A percentile compares a stretch with the other conserved stretches of the same genome.
These are phyloP conservation scores for Rubroboletus satanas DNA, from an alignment of 768 basidiomycete genomes.

Conservation along the genomic window DNA sequence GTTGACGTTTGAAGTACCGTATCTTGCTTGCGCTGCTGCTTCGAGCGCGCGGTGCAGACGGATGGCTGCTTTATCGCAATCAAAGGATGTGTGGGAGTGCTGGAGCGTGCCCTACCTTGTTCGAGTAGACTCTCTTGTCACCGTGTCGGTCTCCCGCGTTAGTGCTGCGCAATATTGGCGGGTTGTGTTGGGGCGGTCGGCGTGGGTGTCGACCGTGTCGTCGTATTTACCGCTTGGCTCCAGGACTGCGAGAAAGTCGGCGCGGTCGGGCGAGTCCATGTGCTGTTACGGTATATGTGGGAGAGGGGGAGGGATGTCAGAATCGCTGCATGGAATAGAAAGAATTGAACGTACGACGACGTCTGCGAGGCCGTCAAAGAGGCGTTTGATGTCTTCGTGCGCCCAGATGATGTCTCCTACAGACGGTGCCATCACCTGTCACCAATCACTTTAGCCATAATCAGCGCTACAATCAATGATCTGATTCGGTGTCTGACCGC, in stretches of 20 bases:
- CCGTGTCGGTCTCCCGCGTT: background rate
- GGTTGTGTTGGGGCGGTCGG: constrained; percentile 56
- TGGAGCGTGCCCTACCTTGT: constrained; percentile 29
- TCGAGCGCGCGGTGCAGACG: constrained; percentile 9
- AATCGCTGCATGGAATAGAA: no score
- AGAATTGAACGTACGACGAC: constrained; percentile 57
- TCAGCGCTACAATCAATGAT: background rate
- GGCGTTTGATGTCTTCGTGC: constrained; percentile 60
- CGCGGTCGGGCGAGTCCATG: constrained; percentile 58
- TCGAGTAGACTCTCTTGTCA: constrained; percentile 20
- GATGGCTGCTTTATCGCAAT: constrained; percentile 26
- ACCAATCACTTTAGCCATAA: background rate
- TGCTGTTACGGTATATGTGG: constrained; percentile 29
- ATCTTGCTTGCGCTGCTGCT: constrained; percentile 21
- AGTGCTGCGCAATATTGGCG: no score
- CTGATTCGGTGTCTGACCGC: constrained; percentile 24
- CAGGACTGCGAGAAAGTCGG: constrained; percentile 65
- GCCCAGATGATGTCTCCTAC: constrained; percentile 78
- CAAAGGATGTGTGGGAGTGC: constrained; percentile 18
- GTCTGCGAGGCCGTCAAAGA: constrained; percentile 67
- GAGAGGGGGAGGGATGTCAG: background rate
- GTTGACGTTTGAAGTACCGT: constrained; percentile 16
- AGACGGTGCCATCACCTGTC: background rate
- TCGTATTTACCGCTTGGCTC: constrained; percentile 68
- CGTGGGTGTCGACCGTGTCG: constrained; percentile 63